Percentiles rank a stretch among this genome's conserved stretches.
Evolutionary conservation across 345 rosid species (phyloP).

Genomic region (Eucalyptus sp.): DNA sequence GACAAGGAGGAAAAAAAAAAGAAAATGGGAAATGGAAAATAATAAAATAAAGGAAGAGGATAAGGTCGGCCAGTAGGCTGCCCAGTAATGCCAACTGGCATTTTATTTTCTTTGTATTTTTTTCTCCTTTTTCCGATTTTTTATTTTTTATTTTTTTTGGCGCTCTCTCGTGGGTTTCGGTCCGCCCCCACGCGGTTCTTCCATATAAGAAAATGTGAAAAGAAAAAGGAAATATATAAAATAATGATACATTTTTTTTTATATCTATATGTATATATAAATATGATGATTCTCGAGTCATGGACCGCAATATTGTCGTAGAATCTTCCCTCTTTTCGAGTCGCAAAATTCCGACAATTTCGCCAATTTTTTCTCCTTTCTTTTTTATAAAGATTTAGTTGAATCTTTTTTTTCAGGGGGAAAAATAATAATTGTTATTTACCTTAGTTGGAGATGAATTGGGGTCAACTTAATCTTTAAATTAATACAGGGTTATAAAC

Average conservation of each 20-base stretch:
- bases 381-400: background rate
- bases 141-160: no score
- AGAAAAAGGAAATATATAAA: background rate
- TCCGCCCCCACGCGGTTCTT: background rate
- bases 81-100: slow-evolving; percentile 54
- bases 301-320: background rate
- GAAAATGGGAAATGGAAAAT: background rate
- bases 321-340: background rate
- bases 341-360: background rate
- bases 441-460: background rate
- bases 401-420: background rate
- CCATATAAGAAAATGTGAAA: background rate
- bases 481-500: background rate
- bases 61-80: slow-evolving; percentile 52
- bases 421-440: background rate
- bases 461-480: background rate
- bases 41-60: slow-evolving; percentile 31
- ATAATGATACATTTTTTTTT: background rate
- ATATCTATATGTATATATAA: background rate
- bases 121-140: background rate
- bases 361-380: background rate
- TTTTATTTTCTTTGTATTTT: background rate
- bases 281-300: background rate
- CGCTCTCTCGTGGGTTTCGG: background rate
- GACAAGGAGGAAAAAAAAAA: background rate